Evolutionary conservation across 108 stramenopile species (phyloP).

Genomic region (Cyclotella atomus): DNA sequence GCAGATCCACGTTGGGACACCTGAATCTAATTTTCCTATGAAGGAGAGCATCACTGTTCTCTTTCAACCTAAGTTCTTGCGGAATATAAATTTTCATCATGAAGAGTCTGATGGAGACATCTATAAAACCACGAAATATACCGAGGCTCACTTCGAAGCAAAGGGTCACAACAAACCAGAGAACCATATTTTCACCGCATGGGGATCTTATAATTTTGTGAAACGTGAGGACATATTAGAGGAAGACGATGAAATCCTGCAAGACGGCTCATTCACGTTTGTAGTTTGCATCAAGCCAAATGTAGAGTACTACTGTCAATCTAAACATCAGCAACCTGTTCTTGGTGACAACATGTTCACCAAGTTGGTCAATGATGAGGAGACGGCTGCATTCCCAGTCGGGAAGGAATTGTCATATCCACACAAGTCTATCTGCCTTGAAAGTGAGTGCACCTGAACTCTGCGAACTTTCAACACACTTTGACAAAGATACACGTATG

Average conservation of each 20-base stretch:
- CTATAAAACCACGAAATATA: neutral
- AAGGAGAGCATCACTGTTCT: neutral
- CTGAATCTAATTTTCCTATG: neutral
- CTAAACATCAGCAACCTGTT: neutral
- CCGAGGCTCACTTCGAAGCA: neutral
- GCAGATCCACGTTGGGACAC: neutral
- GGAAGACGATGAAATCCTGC: neutral
- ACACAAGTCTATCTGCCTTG: slow-evolving; percentile 9
- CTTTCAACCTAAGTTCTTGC: slow-evolving; percentile 4
- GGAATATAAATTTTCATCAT: neutral
- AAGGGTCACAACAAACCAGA: too few species aligned
- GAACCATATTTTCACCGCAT: too few species aligned
- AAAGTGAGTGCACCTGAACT: slow-evolving; percentile 3
- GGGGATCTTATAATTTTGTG: too few species aligned
- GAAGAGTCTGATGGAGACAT: neutral
- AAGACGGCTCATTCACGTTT: neutral
- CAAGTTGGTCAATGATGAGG: neutral
- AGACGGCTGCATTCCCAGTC: neutral
- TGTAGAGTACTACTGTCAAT: neutral
- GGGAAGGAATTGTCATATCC: neutral
- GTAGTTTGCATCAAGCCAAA: neutral
- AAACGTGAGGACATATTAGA: neutral
- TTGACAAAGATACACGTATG: neutral
- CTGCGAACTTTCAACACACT: neutral
- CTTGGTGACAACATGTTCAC: neutral